These are phyloP conservation scores for Licmophora abbreviata DNA, from an alignment of 108 stramenopile genomes.

Conservation along the genomic window DNA sequence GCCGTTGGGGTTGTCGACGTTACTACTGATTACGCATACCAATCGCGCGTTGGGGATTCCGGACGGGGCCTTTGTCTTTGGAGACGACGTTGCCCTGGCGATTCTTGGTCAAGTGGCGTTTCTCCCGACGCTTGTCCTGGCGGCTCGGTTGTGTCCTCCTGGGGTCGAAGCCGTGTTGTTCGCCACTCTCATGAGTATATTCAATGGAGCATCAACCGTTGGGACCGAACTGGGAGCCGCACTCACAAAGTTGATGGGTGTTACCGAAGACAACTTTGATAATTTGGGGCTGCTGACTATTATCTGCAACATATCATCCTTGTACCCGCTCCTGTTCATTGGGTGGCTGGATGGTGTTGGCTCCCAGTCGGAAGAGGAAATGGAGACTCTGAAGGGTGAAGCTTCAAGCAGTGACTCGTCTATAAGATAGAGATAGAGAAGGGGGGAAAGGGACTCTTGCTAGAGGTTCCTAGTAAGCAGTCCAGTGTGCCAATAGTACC, in stretches of 20 bases:
- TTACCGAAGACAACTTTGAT: slow-evolving; percentile 84
- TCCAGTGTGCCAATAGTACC: no score
- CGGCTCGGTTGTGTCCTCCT: slow-evolving; percentile 85
- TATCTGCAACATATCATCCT: slow-evolving; percentile 81
- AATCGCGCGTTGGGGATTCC: slow-evolving; percentile 86
- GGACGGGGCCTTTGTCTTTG: slow-evolving; percentile 86
- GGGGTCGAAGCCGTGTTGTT: slow-evolving; percentile 94
- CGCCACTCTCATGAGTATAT: slow-evolving; percentile 90
- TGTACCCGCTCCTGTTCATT: slow-evolving; percentile 84
- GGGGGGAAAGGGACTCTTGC: no score
- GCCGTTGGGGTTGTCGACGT: slow-evolving; percentile 67
- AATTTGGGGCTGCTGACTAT: slow-evolving; percentile 78
- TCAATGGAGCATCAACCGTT: slow-evolving; percentile 83
- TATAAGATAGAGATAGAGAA: no score
- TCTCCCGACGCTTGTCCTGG: slow-evolving; percentile 89
- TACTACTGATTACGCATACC: slow-evolving; percentile 79
- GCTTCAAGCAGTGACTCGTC: no score
- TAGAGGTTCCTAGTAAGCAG: no score
- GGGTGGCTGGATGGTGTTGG: slow-evolving; percentile 75
- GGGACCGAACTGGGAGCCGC: slow-evolving; percentile 86
- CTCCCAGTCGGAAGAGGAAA: slow-evolving; percentile 59
- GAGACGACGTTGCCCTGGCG: slow-evolving; percentile 84
- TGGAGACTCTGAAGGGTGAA: no score
- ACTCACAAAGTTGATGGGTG: slow-evolving; percentile 76
- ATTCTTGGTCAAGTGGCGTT: slow-evolving; percentile 91